A percentile compares a stretch with the other conserved stretches of the same genome.
phyloP scores from a whole-genome alignment of 805 yeast species.

The Schizosaccharomyces octosporus region DNA sequence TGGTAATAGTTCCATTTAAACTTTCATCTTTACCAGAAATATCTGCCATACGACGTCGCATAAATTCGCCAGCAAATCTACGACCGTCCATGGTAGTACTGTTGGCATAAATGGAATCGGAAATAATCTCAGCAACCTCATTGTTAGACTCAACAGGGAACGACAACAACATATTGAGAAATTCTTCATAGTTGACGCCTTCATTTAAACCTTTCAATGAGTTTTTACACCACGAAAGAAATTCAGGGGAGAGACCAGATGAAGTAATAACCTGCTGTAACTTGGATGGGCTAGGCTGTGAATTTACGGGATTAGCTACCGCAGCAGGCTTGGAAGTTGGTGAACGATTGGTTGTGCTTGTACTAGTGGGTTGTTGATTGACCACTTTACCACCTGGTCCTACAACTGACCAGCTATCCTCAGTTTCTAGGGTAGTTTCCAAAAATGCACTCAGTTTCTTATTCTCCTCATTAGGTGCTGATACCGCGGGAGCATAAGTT shows the following conservation, averaged over 20 bases:
- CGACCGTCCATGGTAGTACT: conserved; percentile 85
- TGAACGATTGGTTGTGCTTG: background rate
- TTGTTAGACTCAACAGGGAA: conserved; percentile 36
- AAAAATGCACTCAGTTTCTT: background rate
- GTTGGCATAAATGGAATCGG: conserved; percentile 75
- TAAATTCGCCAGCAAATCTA: conserved; percentile 74
- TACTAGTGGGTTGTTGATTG: background rate
- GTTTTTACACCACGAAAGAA: conserved; percentile 18
- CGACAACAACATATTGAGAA: conserved; percentile 54
- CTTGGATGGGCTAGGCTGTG: background rate
- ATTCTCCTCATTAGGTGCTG: background rate
- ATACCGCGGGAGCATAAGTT: background rate
- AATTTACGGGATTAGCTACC: background rate
- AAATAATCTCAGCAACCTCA: conserved; percentile 63
- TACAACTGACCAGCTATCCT: conserved; percentile 5
- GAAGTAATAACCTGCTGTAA: background rate
- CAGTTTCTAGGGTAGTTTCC: background rate
- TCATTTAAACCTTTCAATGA: conserved; percentile 30
- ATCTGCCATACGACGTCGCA: conserved; percentile 48
- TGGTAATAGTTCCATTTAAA: conserved; percentile 13
- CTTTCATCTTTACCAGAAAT: conserved; percentile 24
- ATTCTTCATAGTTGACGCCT: conserved; percentile 43
- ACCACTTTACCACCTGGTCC: conserved; percentile 1
- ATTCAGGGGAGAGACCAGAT: conserved; percentile 5
- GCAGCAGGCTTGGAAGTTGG: conserved; percentile 6